Evolutionary conservation across 2,329 filamentous ascomycete species (phyloP).

Genomic region (Hysterium pulicare): DNA sequence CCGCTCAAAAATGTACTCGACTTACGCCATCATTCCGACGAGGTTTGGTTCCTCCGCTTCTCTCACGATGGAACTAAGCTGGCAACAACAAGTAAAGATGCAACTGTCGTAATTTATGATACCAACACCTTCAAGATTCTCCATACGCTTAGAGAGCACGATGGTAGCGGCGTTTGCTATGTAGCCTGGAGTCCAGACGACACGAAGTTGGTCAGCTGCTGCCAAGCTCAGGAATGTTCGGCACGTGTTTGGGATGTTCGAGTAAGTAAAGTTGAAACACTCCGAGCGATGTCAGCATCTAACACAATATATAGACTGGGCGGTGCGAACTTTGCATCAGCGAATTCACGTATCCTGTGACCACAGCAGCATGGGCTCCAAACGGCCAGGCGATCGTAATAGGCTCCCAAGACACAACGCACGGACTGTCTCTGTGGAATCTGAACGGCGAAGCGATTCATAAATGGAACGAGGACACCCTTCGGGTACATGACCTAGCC

Average conservation of each 20-base stretch:
- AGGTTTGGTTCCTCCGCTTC: constrained; percentile 90
- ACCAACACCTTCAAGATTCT: constrained; percentile 65
- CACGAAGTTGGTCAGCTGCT: constrained; percentile 79
- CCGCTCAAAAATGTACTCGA: constrained; percentile 69
- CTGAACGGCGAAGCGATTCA: constrained; percentile 59
- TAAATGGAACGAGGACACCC: constrained; percentile 62
- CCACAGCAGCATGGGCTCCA: constrained; percentile 82
- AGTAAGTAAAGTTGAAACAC: too few species aligned
- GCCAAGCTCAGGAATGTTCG: constrained; percentile 59
- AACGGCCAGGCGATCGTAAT: constrained; percentile 77
- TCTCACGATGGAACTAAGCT: constrained; percentile 81
- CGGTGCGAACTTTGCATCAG: constrained; percentile 59
- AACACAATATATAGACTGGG: constrained; percentile 26
- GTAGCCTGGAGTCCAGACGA: constrained; percentile 92
- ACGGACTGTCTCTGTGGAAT: constrained; percentile 54
- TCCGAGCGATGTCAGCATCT: too few species aligned
- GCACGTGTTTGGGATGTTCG: constrained; percentile 70
- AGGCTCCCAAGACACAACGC: constrained; percentile 44
- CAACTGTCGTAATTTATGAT: constrained; percentile 77
- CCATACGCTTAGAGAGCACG: constrained; percentile 63
- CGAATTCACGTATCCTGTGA: constrained; percentile 79
- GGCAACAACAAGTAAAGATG: constrained; percentile 76
- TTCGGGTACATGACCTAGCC: constrained; percentile 81
- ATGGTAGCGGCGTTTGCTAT: constrained; percentile 70
- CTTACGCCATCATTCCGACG: constrained; percentile 69